Percentiles rank a stretch among this genome's conserved stretches.
These are phyloP conservation scores for Sclerotinia minor DNA, from an alignment of 2,329 filamentous ascomycete genomes.

Conservation along the genomic window DNA sequence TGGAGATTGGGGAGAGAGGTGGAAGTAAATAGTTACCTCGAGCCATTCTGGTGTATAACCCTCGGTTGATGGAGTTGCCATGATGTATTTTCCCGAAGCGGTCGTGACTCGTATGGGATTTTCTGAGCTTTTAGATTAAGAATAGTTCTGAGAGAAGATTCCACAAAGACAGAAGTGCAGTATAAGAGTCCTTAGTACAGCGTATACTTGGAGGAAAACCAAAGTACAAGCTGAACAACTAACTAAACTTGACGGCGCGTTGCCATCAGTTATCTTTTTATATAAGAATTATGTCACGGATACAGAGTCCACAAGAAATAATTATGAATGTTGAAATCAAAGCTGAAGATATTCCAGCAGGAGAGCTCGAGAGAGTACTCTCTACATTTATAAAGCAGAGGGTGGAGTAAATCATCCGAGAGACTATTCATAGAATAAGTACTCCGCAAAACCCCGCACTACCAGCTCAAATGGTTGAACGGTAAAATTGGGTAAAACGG, in stretches of 20 bases:
- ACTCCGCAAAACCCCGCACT: no score
- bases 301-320: no score
- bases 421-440: no score
- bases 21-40: slow-evolving; percentile 27
- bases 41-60: slow-evolving; percentile 35
- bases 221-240: neutral
- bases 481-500: no score
- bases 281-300: no score
- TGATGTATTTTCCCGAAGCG: neutral
- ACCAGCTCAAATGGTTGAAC: no score
- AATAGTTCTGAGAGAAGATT: neutral
- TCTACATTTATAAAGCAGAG: no score
- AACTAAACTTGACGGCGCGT: neutral
- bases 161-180: neutral
- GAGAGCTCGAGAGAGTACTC: no score
- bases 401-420: no score
- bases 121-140: neutral
- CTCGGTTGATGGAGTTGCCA: slow-evolving; percentile 24
- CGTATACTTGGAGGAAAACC: neutral
- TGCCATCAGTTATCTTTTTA: neutral
- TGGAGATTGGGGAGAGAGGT: no score
- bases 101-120: neutral
- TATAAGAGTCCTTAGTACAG: neutral
- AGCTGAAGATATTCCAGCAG: no score
- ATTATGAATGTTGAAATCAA: no score